phyloP scores from a whole-genome alignment of 2,329 filamentous ascomycete genomes.

The Arthrocladium fulminans region DNA sequence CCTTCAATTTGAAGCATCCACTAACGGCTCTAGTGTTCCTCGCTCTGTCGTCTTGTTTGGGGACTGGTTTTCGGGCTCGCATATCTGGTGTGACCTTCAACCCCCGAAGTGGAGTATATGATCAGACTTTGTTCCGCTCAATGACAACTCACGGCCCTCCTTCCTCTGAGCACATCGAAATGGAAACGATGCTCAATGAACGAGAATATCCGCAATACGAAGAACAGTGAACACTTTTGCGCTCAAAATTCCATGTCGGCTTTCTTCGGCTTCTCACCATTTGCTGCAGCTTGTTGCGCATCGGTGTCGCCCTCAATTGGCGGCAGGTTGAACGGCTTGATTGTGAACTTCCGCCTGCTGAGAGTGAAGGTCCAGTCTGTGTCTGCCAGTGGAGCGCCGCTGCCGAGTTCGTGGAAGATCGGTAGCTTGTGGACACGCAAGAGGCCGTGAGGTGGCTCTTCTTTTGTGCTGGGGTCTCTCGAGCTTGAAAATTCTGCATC shows the following conservation, averaged over 20 bases:
- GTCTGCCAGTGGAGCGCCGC: slow-evolving; percentile 58
- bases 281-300: slow-evolving; percentile 43
- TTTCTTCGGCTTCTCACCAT: slow-evolving; percentile 48
- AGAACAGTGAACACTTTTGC: slow-evolving; percentile 5
- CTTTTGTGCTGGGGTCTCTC: slow-evolving; percentile 39
- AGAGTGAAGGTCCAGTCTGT: slow-evolving; percentile 88
- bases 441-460: slow-evolving; percentile 78
- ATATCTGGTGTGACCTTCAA: slow-evolving; percentile 37
- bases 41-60: slow-evolving; percentile 47
- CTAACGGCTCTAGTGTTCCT: slow-evolving; percentile 35
- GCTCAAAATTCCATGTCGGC: slow-evolving; percentile 64
- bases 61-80: slow-evolving; percentile 43
- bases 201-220: slow-evolving; percentile 28
- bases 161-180: slow-evolving; percentile 54
- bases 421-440: slow-evolving; percentile 75
- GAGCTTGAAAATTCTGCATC: slow-evolving; percentile 30
- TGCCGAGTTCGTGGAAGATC: slow-evolving; percentile 78
- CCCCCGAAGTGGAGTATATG: slow-evolving; percentile 41
- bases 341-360: slow-evolving; percentile 71
- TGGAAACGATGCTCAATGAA: slow-evolving; percentile 51
- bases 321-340: slow-evolving; percentile 81
- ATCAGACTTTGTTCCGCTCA: slow-evolving; percentile 47
- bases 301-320: slow-evolving; percentile 69
- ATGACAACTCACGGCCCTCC: slow-evolving; percentile 47
- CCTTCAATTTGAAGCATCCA: background rate